Conservation (phyloP, 768 basidiomycete species). For the Auricularia sp. region DNA sequence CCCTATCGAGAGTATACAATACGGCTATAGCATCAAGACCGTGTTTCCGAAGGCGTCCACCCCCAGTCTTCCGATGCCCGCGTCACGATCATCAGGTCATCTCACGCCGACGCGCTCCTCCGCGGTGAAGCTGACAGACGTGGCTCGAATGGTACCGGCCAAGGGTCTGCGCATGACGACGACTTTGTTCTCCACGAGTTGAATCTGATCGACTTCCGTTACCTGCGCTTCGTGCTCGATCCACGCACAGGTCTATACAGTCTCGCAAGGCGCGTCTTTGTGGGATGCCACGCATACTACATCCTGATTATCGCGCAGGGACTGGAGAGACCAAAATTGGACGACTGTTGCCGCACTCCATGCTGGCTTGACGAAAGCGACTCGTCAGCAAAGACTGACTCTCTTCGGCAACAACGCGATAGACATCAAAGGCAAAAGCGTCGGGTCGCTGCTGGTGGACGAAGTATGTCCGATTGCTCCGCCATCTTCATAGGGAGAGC, state of each 20-base stretch:
- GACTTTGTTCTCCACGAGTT: constrained; percentile 39
- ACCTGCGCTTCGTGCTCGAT: constrained; percentile 83
- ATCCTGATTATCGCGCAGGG: constrained; percentile 32
- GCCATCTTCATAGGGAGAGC: background rate
- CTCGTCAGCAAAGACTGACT: constrained; percentile 52
- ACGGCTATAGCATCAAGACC: constrained; percentile 70
- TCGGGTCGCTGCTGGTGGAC: constrained; percentile 67
- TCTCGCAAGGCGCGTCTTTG: constrained; percentile 57
- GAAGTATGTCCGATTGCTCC: constrained; percentile 47
- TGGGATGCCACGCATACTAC: background rate
- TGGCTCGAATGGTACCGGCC: background rate
- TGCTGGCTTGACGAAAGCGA: constrained; percentile 44
- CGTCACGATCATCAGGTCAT: constrained; percentile 16
- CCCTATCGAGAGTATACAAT: constrained; percentile 53
- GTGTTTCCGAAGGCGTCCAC: constrained; percentile 50
- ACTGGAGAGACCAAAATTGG: constrained; percentile 85
- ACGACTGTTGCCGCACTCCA: constrained; percentile 49
- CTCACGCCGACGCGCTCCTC: constrained; percentile 20
- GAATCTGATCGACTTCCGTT: constrained; percentile 79
- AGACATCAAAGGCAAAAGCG: constrained; percentile 82
- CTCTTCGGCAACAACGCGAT: constrained; percentile 83
- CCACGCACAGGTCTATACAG: constrained; percentile 71
- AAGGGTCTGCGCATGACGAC: constrained; percentile 10
- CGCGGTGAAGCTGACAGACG: background rate
- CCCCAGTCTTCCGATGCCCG: constrained; percentile 2